These are phyloP conservation scores for Piloderma croceum DNA, from an alignment of 768 basidiomycete species.

Conservation along the genomic window DNA sequence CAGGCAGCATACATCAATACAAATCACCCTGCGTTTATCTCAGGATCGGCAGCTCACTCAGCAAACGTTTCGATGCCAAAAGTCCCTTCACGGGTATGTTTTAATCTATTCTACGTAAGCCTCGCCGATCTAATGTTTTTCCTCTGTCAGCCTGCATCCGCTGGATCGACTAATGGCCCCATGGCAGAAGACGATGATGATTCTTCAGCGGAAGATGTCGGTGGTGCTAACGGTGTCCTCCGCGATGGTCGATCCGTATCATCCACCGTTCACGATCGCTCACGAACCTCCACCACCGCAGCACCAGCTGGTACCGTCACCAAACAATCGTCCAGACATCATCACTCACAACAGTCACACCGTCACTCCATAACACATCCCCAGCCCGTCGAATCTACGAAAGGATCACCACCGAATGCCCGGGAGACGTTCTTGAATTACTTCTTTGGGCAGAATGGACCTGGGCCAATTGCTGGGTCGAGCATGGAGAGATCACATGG, in stretches of 20 bases:
- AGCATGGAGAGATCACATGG: constrained; percentile 37
- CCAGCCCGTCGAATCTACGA: constrained; percentile 32
- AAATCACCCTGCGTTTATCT: constrained; percentile 92
- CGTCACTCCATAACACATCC: constrained; percentile 26
- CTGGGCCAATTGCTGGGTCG: constrained; percentile 62
- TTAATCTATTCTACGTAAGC: neutral
- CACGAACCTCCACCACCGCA: constrained; percentile 41
- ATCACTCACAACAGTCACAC: constrained; percentile 25
- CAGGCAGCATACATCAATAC: constrained; percentile 99
- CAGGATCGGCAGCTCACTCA: constrained; percentile 62
- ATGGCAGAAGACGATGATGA: constrained; percentile 61
- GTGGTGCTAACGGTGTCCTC: constrained; percentile 47
- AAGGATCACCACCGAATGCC: constrained; percentile 42
- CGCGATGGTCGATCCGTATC: constrained; percentile 69
- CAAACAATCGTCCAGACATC: constrained; percentile 22
- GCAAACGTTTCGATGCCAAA: constrained; percentile 36
- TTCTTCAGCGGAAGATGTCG: constrained; percentile 50
- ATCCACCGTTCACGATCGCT: constrained; percentile 70
- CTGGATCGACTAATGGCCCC: constrained; percentile 56
- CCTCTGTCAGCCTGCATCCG: constrained; percentile 49
- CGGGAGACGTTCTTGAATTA: constrained; percentile 94
- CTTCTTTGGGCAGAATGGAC: constrained; percentile 91
- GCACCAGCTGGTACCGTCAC: constrained; percentile 21
- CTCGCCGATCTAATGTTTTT: constrained; percentile 12
- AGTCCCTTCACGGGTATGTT: constrained; percentile 50